A percentile compares a stretch with the other conserved stretches of the same genome.
Conservation (phyloP, 495 filamentous ascomycete species). For the Lasiosphaeria miniovina region DNA sequence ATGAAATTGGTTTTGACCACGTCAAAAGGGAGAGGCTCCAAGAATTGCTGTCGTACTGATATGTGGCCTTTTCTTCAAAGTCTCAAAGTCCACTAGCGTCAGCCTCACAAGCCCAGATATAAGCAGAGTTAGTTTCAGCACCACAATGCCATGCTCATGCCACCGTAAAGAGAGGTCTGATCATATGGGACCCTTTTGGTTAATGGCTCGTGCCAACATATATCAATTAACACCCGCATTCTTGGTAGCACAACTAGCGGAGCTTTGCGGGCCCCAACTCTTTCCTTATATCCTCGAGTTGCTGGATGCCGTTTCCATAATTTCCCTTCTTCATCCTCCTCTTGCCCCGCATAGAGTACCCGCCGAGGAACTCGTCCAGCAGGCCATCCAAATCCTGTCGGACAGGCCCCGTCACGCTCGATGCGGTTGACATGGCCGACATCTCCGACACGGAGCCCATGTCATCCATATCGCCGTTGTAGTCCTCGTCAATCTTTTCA, state of each 20-base stretch:
- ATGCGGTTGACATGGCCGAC: conserved; percentile 40
- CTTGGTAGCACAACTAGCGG: neutral
- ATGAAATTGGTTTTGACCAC: conserved; percentile 51
- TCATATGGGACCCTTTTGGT: neutral
- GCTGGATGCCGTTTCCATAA: conserved; percentile 73
- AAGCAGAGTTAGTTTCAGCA: neutral
- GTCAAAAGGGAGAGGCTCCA: conserved; percentile 27
- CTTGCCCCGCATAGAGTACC: conserved; percentile 73
- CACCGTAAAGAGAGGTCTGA: no score
- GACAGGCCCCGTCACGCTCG: conserved; percentile 54
- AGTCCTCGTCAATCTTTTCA: conserved; percentile 82
- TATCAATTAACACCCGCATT: neutral
- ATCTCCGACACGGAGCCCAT: conserved; percentile 41
- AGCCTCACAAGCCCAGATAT: neutral
- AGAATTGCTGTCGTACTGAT: conserved; percentile 16
- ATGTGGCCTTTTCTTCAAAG: no score
- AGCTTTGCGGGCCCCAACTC: conserved; percentile 71
- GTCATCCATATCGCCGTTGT: conserved; percentile 69
- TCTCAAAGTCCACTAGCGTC: no score
- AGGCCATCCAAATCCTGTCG: conserved; percentile 78
- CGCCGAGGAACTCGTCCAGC: conserved; percentile 89
- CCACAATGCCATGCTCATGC: no score
- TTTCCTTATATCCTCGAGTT: conserved; percentile 86
- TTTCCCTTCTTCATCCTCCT: conserved; percentile 80
- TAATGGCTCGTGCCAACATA: neutral